Evolutionary conservation across 345 rosid genomes (phyloP).

Genomic region (Nephelium lappaceum): DNA sequence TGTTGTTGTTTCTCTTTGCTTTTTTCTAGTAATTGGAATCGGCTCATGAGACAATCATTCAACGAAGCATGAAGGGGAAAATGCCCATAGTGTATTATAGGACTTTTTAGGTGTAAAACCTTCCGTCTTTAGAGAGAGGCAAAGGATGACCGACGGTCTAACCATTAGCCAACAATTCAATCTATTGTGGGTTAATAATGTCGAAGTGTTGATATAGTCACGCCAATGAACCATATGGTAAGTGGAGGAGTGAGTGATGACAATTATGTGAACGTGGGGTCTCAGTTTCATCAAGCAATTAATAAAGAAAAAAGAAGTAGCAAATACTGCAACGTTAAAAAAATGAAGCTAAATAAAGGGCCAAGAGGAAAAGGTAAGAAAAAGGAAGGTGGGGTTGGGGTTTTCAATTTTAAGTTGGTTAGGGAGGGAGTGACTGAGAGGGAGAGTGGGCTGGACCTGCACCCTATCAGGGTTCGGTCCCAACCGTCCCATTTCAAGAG

Average conservation of each 20-base stretch:
- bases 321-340: not conserved
- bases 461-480: not conserved
- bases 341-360: not conserved
- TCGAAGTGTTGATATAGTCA: too few relatives aligned
- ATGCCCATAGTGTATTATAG: too few relatives aligned
- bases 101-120: too few relatives aligned
- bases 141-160: too few relatives aligned
- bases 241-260: not conserved
- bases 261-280: not conserved
- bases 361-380: not conserved
- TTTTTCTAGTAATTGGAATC: too few relatives aligned
- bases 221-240: too few relatives aligned
- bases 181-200: too few relatives aligned
- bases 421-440: not conserved
- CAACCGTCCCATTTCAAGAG: slow-evolving; percentile 3
- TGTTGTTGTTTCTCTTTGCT: too few relatives aligned
- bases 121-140: too few relatives aligned
- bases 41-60: too few relatives aligned
- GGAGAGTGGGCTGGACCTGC: not conserved
- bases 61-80: too few relatives aligned
- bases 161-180: too few relatives aligned
- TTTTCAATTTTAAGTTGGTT: slow-evolving; percentile 25
- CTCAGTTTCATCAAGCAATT: not conserved
- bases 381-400: slow-evolving; percentile 21
- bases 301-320: not conserved